A percentile compares a stretch with the other conserved stretches of the same genome.
These are phyloP conservation scores for Chaetomium strumarium DNA, from an alignment of 2,329 filamentous ascomycete species.

Conservation along the genomic window DNA sequence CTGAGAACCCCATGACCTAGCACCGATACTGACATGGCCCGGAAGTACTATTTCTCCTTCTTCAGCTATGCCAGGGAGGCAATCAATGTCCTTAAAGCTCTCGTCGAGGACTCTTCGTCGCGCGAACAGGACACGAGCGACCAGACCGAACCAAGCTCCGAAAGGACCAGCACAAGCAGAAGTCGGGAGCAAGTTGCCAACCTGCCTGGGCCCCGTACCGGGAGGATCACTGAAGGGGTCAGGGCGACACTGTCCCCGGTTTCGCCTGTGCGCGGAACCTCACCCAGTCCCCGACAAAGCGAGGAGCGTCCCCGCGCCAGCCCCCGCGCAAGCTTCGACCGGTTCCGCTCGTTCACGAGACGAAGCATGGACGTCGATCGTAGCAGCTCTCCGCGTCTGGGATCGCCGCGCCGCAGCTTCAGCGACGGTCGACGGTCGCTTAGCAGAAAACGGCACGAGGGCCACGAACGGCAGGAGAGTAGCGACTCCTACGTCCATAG, in stretches of 20 bases:
- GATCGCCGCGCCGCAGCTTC: constrained; percentile 53
- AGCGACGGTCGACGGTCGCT: constrained; percentile 52
- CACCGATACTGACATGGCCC: not conserved
- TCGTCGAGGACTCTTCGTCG: constrained; percentile 60
- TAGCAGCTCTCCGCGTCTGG: constrained; percentile 32
- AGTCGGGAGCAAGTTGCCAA: constrained; percentile 8
- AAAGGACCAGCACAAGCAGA: constrained; percentile 15
- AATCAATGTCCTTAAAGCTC: constrained; percentile 66
- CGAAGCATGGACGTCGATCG: constrained; percentile 49
- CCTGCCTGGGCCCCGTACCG: constrained; percentile 25
- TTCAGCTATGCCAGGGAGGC: constrained; percentile 82
- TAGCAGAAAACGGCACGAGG: constrained; percentile 40
- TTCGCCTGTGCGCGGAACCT: constrained; percentile 38
- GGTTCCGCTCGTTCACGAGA: constrained; percentile 40
- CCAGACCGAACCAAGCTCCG: constrained; percentile 7
- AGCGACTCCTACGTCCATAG: constrained; percentile 73
- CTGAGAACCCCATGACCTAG: not conserved
- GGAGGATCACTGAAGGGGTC: constrained; percentile 49
- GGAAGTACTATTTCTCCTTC: constrained; percentile 91
- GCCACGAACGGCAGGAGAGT: constrained; percentile 53
- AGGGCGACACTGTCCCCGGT: constrained; percentile 55
- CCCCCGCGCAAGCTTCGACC: constrained; percentile 49
- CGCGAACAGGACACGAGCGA: constrained; percentile 33
- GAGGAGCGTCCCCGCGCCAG: constrained; percentile 47
- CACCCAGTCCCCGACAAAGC: constrained; percentile 50